phyloP scores from a whole-genome alignment of 345 rosid genomes.

The Aurinia saxatilis region DNA sequence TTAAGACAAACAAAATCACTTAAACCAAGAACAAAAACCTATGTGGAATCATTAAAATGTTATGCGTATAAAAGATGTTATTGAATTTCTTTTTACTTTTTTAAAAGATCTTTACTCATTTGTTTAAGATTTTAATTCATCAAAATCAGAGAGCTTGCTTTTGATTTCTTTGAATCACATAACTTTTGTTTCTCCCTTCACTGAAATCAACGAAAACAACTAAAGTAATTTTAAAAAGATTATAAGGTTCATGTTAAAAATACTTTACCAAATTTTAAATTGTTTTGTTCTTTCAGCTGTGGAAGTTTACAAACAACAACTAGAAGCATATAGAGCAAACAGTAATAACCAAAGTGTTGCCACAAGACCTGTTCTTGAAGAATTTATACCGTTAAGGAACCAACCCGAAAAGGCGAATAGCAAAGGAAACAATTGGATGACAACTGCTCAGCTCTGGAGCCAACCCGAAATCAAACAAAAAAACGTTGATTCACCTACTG shows the following conservation, averaged over 20 bases:
- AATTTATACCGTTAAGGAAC: conserved; percentile 84
- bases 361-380: conserved; percentile 71
- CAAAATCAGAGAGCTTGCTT: conserved; percentile 34
- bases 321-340: conserved; percentile 55
- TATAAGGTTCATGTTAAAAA: conserved; percentile 17
- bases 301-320: conserved; percentile 78
- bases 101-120: conserved; percentile 24
- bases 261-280: neutral
- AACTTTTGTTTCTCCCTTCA: conserved; percentile 23
- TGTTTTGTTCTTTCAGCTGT: conserved; percentile 43
- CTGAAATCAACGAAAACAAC: conserved; percentile 19
- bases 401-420: conserved; percentile 32
- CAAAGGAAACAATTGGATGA: conserved; percentile 83
- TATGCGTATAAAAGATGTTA: conserved; percentile 2
- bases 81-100: conserved; percentile 18
- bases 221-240: conserved; percentile 18
- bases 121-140: conserved; percentile 21
- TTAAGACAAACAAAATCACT: neutral
- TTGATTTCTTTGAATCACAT: conserved; percentile 19
- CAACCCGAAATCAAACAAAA: conserved; percentile 36
- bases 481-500: conserved; percentile 11
- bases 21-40: conserved; percentile 5
- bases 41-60: neutral
- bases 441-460: conserved; percentile 93
- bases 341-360: conserved; percentile 33